Percentiles rank a stretch among this genome's conserved stretches.
Evolutionary conservation across 1,139 yeast species (phyloP).

Genomic region (Meyerozyma sp.): DNA sequence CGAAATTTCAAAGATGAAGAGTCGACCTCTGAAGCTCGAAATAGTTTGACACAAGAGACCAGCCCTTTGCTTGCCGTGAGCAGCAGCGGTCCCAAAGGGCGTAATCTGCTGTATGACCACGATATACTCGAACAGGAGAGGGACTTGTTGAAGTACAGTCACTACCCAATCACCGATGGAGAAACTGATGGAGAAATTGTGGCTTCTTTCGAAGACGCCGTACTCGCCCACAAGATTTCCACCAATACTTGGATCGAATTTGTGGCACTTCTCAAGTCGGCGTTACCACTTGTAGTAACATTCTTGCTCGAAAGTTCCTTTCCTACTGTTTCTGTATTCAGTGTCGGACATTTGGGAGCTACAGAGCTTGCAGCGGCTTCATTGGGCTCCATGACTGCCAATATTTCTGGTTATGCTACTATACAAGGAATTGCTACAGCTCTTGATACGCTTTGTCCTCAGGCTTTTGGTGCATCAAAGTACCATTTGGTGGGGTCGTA

Average conservation of each 20-base stretch:
- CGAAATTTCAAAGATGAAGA: not conserved
- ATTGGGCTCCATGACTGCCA: slow-evolving; percentile 60
- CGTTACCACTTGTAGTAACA: slow-evolving; percentile 49
- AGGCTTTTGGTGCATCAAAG: slow-evolving; percentile 54
- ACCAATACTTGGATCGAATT: slow-evolving; percentile 31
- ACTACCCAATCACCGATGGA: slow-evolving; percentile 3
- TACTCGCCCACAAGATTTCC: slow-evolving; percentile 5
- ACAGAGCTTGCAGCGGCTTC: slow-evolving; percentile 57
- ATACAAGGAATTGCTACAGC: slow-evolving; percentile 58
- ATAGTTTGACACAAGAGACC: not conserved
- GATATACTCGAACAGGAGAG: slow-evolving; percentile 7
- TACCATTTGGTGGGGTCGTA: slow-evolving; percentile 49
- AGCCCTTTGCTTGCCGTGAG: not conserved
- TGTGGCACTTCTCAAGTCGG: slow-evolving; percentile 33
- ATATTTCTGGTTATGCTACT: slow-evolving; percentile 54
- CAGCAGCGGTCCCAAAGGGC: not conserved
- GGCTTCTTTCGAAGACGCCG: slow-evolving; percentile 8
- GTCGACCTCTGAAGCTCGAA: not conserved
- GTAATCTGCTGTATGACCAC: not conserved
- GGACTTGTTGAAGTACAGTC: slow-evolving; percentile 8
- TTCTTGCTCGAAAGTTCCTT: slow-evolving; percentile 52
- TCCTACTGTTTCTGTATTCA: slow-evolving; percentile 52
- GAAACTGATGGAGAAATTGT: slow-evolving; percentile 8
- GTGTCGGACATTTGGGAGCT: slow-evolving; percentile 56
- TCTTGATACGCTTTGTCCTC: slow-evolving; percentile 54